Evolutionary conservation across 2,329 filamentous ascomycete species (phyloP), one percentile per base, ranked within the genome.

Genomic region (Claviceps paspali): DNA sequence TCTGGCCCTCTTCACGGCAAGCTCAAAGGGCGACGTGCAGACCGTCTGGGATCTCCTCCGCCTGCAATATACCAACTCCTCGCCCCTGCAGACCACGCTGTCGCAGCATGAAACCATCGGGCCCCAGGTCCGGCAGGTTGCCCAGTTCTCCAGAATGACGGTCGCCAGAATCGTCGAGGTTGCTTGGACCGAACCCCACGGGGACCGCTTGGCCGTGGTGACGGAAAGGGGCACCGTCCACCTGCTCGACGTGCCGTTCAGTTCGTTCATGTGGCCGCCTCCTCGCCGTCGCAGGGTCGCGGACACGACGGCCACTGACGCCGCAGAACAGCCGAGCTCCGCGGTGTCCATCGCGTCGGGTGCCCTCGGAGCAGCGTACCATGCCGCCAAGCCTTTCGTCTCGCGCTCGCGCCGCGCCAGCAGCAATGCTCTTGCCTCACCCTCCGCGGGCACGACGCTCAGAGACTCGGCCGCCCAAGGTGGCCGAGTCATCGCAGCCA

Each of bases 161-260:
- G 81, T 88, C 34, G 85, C 91, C 3, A 82, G 83, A 38, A 84
- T 96, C 38, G 73, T 95, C 17, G 88, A 95, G 51, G 82, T 94
- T 29, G 76, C 78, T 3, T 98, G 91, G 91, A 80, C 81, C 2
- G 71, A 74, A 38, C 83, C 83, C 3, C 78, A 79, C 39, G 84
- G 83, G 17, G 83, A 93, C 52, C 79, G 82, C 41, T 63, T 92
- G 28, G 88, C 87, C 2, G 78, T 98, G 61, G 76, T 95, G 19
- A 96, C 91, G 1, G 85, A 93, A 50, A 82, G 87, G 47, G 86
- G 88, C n/a, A 98, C 91, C 7, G 78, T 95, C 9, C 91, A 98
- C 59, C 73, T 96, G 30, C 79, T 94, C 45, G 83, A 94, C 46
- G 73, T 96, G 57, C 85, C 86, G 7, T 68, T 75, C 32, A 82